Evolutionary conservation across 2,329 filamentous ascomycete genomes (phyloP).

Genomic region (Aspergillus neoniger): DNA sequence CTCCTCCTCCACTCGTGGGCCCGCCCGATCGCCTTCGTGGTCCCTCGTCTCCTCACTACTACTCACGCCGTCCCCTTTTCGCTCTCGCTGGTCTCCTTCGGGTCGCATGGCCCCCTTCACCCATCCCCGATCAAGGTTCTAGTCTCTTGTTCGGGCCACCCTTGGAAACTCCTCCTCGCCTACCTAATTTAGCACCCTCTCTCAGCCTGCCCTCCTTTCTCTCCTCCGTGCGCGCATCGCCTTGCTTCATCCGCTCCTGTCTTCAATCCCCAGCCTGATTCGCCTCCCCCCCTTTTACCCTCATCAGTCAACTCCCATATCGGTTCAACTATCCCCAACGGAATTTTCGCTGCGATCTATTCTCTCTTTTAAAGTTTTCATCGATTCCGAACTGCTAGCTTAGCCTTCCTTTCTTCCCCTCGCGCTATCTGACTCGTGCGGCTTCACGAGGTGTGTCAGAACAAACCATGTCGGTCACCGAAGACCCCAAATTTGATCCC

Average conservation of each 20-base stretch:
- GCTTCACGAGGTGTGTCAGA: background rate
- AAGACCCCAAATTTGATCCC: conserved; percentile 19
- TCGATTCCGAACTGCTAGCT: background rate
- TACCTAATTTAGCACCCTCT: conserved; percentile 7
- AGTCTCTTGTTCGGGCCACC: conserved; percentile 11
- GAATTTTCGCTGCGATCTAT: background rate
- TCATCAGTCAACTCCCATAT: background rate
- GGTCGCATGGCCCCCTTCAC: conserved; percentile 20
- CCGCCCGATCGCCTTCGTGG: no score
- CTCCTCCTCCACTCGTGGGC: no score
- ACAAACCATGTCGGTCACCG: conserved; percentile 11
- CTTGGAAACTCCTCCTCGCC: conserved; percentile 10
- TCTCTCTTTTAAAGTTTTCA: background rate
- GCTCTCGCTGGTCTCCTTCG: conserved; percentile 1
- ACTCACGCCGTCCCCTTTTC: conserved; percentile 4
- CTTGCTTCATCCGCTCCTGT: conserved; percentile 12
- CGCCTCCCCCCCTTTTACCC: background rate
- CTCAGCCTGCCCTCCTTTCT: conserved; percentile 10
- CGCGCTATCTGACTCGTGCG: background rate
- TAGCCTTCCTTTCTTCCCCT: background rate
- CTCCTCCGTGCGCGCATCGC: conserved; percentile 11
- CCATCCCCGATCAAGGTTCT: conserved; percentile 8
- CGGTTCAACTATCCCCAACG: background rate
- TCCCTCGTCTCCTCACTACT: background rate
- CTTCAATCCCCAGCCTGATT: background rate